Conservation (phyloP, 352 stramenopile genomes). For the Peronospora farinosa region DNA sequence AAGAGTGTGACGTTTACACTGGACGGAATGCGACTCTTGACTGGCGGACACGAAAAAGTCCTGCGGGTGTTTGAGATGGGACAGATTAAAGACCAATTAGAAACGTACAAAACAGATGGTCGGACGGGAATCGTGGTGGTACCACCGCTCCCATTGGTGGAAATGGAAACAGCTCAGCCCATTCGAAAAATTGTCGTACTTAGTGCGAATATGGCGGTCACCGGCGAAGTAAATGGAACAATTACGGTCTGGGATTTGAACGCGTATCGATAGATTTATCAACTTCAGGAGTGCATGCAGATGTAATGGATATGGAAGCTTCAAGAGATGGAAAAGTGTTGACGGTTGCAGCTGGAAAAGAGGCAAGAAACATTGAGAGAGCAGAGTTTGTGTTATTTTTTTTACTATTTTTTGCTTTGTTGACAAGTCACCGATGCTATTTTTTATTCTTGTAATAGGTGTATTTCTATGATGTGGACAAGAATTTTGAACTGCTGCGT, state of each 20-base stretch:
- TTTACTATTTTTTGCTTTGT: conserved; percentile 2
- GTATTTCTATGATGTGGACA: conserved; percentile 88
- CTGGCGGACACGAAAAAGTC: conserved; percentile 92
- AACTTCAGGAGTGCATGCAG: conserved; percentile 64
- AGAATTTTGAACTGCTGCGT: conserved; percentile 59
- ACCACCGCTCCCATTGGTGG: conserved; percentile 33
- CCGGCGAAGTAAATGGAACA: conserved; percentile 69
- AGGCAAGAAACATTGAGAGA: conserved; percentile 23
- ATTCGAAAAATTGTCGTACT: conserved; percentile 81
- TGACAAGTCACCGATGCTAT: not conserved
- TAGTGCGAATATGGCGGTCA: conserved; percentile 41
- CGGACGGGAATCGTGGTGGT: conserved; percentile 58
- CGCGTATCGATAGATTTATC: conserved; percentile 27
- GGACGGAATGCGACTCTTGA: conserved; percentile 83
- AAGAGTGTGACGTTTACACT: conserved; percentile 92
- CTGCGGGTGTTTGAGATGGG: conserved; percentile 89
- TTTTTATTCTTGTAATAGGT: conserved; percentile 52
- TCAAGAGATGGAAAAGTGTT: conserved; percentile 64
- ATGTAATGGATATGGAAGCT: conserved; percentile 82
- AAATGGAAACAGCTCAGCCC: conserved; percentile 57
- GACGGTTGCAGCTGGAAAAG: conserved; percentile 90
- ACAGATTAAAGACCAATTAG: conserved; percentile 54
- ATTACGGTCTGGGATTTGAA: conserved; percentile 71
- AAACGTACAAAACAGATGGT: conserved; percentile 47
- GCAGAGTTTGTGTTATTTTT: not conserved